Percentiles rank a stretch among this genome's conserved stretches.
Conservation (phyloP, 805 yeast species). For the Candida ortonii region DNA sequence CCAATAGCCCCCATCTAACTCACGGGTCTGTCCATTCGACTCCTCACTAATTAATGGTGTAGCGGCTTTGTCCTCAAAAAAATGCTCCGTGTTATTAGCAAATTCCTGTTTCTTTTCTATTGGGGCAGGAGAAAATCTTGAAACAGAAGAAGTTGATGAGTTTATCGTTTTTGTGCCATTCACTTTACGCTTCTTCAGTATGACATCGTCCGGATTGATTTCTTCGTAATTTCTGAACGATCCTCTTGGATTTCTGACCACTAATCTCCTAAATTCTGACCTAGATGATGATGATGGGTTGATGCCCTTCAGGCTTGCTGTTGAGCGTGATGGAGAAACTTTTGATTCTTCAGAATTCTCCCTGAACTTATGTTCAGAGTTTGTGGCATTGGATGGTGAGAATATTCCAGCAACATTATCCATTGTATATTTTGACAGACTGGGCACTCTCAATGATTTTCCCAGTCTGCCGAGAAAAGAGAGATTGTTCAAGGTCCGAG, state of each 20-base stretch:
- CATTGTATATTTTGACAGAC: constrained; percentile 17
- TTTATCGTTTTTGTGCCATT: too few species aligned
- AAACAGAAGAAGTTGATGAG: constrained; percentile 8
- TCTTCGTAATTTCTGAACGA: constrained; percentile 26
- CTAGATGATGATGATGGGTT: too few species aligned
- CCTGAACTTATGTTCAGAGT: too few species aligned
- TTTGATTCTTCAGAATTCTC: constrained; percentile 9
- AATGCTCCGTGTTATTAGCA: too few species aligned
- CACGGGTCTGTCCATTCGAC: not conserved
- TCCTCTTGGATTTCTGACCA: constrained; percentile 26
- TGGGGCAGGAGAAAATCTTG: constrained; percentile 10
- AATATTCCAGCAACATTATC: constrained; percentile 33
- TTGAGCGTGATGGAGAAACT: not conserved
- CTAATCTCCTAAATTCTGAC: constrained; percentile 28
- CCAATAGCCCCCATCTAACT: constrained; percentile 54
- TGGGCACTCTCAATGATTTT: constrained; percentile 22
- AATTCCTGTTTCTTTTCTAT: too few species aligned
- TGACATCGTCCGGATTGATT: constrained; percentile 32
- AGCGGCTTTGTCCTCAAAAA: not conserved
- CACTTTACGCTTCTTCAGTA: constrained; percentile 7
- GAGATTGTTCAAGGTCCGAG: constrained; percentile 6
- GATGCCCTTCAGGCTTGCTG: constrained; percentile 2
- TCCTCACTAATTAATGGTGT: too few species aligned
- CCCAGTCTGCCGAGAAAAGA: constrained; percentile 21
- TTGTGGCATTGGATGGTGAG: too few species aligned